Evolutionary conservation across 805 yeast species (phyloP), one percentile per base, ranked within the genome.

Genomic region (Candida montana): DNA sequence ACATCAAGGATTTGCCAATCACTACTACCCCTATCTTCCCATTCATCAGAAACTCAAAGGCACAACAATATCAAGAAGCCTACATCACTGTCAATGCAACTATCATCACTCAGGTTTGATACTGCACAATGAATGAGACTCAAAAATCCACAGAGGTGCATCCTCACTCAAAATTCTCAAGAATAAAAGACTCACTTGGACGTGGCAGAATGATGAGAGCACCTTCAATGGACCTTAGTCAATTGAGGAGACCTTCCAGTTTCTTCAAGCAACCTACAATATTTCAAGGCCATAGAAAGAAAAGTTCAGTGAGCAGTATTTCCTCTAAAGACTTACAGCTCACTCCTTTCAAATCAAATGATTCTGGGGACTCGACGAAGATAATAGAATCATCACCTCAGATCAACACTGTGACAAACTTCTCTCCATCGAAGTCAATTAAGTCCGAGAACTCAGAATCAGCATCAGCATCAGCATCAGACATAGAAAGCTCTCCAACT

Each of bases 371-470:
- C n/a, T 36, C 31, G 15, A 21, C 28, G 19, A 41, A 39, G 15
- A 40, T 47, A 39, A 37, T 33, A 15, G 18, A 5, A 7, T 9
- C 33, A 3, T 21, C 48, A 5, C 50, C 51, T 2, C 44, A 45
- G 9, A 47, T 53, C 6, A 40, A 29, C 4, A 44, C 34, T 5
- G 54, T 53, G 10, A 42, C 52, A 4, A 48, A 49, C 29, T 46
- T 49, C 28, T 49, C 53, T 8, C 55, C 57, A 2, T 24, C 54
- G 6, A 43, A 44, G n/a, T 53, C 57, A n/a, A 35, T 48, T 3
- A 31, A 33, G 7, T 51, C 51, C 2, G 30, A 17, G 5, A 44
- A 39, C 17, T 30, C 33, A 6, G 7, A 40, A 16, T 30, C 33
- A 5, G 9, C 16, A 9, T 15, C 37, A 10, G 23, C 9, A 3